phyloP scores from a whole-genome alignment of 2,329 filamentous ascomycete species.

The Microdochium nivale region DNA sequence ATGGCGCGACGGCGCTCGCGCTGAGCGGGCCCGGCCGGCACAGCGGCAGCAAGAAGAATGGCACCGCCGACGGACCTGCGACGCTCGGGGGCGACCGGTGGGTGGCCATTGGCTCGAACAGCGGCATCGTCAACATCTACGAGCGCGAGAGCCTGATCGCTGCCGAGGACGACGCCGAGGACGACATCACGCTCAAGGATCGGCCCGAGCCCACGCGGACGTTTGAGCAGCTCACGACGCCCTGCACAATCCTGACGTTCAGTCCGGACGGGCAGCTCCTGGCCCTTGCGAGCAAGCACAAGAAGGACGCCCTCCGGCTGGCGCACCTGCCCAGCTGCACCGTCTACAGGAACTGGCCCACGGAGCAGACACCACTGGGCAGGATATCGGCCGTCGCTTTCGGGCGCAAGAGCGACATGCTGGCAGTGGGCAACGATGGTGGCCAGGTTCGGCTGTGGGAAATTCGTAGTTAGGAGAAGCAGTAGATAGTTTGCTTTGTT shows the following conservation, averaged over 20 bases:
- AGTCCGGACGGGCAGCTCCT: constrained; percentile 84
- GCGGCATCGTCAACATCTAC: constrained; percentile 89
- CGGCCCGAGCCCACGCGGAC: constrained; percentile 63
- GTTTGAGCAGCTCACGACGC: constrained; percentile 82
- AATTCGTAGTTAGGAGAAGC: constrained; percentile 52
- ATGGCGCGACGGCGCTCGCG: constrained; percentile 74
- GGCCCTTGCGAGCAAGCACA: constrained; percentile 77
- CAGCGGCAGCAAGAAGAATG: background rate
- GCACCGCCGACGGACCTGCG: background rate
- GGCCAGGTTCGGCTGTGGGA: constrained; percentile 91
- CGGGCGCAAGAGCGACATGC: constrained; percentile 52
- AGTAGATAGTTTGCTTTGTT: background rate
- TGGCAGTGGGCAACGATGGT: constrained; percentile 82
- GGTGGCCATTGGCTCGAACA: constrained; percentile 80
- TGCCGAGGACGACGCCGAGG: constrained; percentile 61
- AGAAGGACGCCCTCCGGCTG: constrained; percentile 78
- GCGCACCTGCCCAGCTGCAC: constrained; percentile 89
- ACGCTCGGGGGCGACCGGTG: constrained; percentile 21
- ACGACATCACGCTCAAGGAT: constrained; percentile 43
- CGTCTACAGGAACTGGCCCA: constrained; percentile 96
- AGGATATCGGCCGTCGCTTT: constrained; percentile 70
- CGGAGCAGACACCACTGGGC: constrained; percentile 78
- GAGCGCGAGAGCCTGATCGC: constrained; percentile 64
- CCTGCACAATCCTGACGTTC: constrained; percentile 72
- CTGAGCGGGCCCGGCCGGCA: constrained; percentile 56